phyloP scores from a whole-genome alignment of 495 filamentous ascomycete genomes.

The Aspergillus bertholletiae region DNA sequence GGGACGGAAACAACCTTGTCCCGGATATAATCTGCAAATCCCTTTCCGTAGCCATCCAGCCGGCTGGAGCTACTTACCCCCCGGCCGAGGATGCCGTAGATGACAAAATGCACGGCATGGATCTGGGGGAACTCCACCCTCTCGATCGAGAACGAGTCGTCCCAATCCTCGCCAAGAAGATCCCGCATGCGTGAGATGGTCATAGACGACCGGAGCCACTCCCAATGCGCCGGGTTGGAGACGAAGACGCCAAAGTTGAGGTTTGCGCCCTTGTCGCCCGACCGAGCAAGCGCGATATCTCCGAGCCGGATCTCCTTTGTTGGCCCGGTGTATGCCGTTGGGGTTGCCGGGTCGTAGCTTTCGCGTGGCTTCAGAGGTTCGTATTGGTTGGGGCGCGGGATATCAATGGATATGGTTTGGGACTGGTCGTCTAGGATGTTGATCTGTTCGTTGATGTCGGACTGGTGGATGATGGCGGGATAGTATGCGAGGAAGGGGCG shows the following conservation, averaged over 20 bases:
- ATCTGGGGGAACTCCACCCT: constrained; percentile 42
- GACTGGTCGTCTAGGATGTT: constrained; percentile 9
- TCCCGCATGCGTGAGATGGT: constrained; percentile 28
- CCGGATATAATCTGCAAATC: constrained; percentile 47
- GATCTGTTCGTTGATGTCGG: constrained; percentile 20
- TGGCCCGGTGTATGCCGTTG: constrained; percentile 8
- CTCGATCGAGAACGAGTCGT: constrained; percentile 35
- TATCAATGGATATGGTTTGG: constrained; percentile 5
- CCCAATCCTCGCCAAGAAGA: constrained; percentile 37
- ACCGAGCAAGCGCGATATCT: constrained; percentile 38
- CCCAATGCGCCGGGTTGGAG: constrained; percentile 29
- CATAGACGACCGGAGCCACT: constrained; percentile 44
- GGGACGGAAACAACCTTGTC: constrained; percentile 44
- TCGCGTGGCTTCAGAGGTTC: constrained; percentile 11
- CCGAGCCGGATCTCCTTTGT: constrained; percentile 30
- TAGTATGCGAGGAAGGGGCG: constrained; percentile 30
- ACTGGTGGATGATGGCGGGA: constrained; percentile 26
- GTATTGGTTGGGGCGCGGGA: constrained; percentile 18
- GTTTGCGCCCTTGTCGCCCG: constrained; percentile 49
- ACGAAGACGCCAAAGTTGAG: constrained; percentile 49
- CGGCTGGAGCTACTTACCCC: constrained; percentile 45
- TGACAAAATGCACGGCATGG: constrained; percentile 46
- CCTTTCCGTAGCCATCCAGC: constrained; percentile 50
- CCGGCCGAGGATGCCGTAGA: constrained; percentile 47
- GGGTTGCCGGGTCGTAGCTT: constrained; percentile 17